Conservation (phyloP, 257 asterid genomes). For the Thymus quinquecostatus region DNA sequence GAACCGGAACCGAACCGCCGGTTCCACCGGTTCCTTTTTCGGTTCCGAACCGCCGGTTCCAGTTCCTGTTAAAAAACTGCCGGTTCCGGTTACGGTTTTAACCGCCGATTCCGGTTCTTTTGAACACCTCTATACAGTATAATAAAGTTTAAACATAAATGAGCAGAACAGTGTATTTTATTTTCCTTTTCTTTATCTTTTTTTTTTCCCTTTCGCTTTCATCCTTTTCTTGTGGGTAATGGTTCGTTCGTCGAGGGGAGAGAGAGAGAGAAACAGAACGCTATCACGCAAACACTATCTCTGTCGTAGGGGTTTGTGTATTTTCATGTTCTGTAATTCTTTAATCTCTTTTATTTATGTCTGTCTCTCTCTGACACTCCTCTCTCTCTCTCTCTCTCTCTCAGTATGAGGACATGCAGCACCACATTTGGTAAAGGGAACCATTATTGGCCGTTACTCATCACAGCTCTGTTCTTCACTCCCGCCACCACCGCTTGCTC, state of each 20-base stretch:
- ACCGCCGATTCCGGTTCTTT: too few species aligned
- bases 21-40: too few species aligned
- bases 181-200: neutral
- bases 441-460: conserved; percentile 28
- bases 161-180: neutral
- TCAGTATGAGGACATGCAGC: conserved; percentile 45
- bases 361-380: conserved; percentile 10
- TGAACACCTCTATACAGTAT: too few species aligned
- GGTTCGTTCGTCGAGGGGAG: too few species aligned
- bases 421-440: conserved; percentile 14
- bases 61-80: too few species aligned
- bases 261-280: neutral
- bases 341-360: conserved; percentile 14
- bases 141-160: neutral
- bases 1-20: too few species aligned
- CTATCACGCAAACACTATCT: conserved; percentile 30
- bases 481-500: conserved; percentile 57
- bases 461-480: conserved; percentile 42
- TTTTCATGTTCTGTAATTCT: neutral
- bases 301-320: neutral
- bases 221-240: neutral
- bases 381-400: conserved; percentile 23
- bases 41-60: too few species aligned
- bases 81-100: too few species aligned
- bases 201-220: neutral